Evolutionary conservation across 495 filamentous ascomycete species (phyloP).

Genomic region (Filosporella fistucella): DNA sequence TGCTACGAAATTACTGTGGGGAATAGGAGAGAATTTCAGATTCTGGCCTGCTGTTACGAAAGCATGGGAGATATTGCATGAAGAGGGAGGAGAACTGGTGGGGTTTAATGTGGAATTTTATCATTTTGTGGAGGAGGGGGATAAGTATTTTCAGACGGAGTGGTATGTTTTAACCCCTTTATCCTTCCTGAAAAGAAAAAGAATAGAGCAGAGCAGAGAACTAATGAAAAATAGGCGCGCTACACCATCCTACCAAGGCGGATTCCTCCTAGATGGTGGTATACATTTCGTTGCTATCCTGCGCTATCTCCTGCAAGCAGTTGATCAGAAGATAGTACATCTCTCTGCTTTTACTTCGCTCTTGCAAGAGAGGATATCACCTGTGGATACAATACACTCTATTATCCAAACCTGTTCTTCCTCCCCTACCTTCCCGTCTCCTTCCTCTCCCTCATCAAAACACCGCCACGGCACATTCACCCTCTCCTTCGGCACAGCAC

Average conservation of each 20-base stretch:
- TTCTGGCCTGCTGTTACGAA: conserved; percentile 35
- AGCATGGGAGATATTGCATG: too few relatives aligned
- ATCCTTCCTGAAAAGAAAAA: too few relatives aligned
- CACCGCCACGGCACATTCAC: too few relatives aligned
- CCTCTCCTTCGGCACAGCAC: too few relatives aligned
- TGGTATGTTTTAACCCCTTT: conserved; percentile 40
- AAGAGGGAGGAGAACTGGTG: too few relatives aligned
- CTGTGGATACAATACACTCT: conserved; percentile 66
- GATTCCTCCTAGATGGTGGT: conserved; percentile 71
- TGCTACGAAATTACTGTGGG: conserved; percentile 35
- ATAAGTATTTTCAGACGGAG: conserved; percentile 53
- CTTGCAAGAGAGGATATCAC: conserved; percentile 55
- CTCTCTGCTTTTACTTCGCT: conserved; percentile 53
- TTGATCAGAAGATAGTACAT: conserved; percentile 33
- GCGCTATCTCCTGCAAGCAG: conserved; percentile 46
- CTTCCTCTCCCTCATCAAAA: too few relatives aligned
- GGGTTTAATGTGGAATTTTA: too few relatives aligned
- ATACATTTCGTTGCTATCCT: conserved; percentile 64
- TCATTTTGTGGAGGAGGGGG: background rate
- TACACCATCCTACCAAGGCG: conserved; percentile 62
- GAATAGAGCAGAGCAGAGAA: too few relatives aligned
- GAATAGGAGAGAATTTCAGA: conserved; percentile 70
- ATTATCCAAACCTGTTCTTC: too few relatives aligned
- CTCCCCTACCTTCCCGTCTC: too few relatives aligned
- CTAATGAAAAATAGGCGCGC: conserved; percentile 43